phyloP scores from a whole-genome alignment of 192 early-diverging fungal species.

The Lunasporangiospora selenospora region DNA sequence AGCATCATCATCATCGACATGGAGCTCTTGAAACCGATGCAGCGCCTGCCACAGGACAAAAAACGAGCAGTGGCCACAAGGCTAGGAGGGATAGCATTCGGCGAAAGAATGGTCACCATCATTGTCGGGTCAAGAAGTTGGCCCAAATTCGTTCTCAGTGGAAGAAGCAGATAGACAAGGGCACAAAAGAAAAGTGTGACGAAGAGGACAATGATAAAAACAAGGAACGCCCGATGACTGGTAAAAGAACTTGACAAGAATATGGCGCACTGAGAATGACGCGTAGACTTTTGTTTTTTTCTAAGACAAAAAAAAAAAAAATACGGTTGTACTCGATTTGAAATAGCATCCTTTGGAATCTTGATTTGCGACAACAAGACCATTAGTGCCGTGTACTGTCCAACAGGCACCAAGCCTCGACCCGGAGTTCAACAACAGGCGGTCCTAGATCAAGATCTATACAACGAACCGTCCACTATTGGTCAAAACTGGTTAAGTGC shows the following conservation, averaged over 20 bases:
- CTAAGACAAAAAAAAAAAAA: no score
- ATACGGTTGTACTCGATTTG: neutral
- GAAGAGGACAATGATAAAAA: neutral
- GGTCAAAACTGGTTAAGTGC: no score
- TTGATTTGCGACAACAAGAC: slow-evolving; percentile 11
- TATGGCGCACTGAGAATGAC: neutral
- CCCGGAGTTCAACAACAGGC: neutral
- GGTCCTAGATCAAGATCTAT: no score
- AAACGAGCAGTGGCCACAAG: neutral
- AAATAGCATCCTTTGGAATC: slow-evolving; percentile 14
- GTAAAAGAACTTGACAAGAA: neutral
- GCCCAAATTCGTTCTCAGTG: no score
- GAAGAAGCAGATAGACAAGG: slow-evolving; percentile 5
- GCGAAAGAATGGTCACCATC: neutral
- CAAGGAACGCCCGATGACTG: neutral
- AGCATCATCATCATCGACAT: neutral
- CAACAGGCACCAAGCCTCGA: slow-evolving; percentile 6
- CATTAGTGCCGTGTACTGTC: slow-evolving; percentile 22
- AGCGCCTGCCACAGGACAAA: neutral
- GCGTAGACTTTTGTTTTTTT: neutral
- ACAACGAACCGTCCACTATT: no score
- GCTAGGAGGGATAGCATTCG: neutral
- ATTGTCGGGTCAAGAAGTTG: neutral
- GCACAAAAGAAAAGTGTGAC: neutral
- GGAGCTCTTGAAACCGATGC: neutral